Base-by-base conservation (phyloP, 352 stramenopile genomes). In the Globisporangium lucens region DNA sequence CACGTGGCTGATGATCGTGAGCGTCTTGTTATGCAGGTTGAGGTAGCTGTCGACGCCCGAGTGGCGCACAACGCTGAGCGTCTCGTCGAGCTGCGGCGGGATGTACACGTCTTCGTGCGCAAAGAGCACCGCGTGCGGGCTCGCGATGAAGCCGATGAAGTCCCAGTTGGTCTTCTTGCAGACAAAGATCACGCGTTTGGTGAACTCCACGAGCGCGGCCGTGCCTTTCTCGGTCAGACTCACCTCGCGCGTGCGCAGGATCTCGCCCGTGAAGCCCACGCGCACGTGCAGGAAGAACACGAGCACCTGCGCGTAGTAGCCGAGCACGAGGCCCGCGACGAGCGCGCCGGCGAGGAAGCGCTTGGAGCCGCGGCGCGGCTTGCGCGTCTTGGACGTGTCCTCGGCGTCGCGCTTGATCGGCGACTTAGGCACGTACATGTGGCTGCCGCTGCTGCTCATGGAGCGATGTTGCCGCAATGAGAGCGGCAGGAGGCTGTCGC, bases 11-110 rank as follows among this genome's bases (percentile, higher is more conserved):
- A 92, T 90, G 68, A 90, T 83, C 59, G 82, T 90, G 65, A 92
- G 69, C 33, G 84, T 92, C 71, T 92, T 92, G 77, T 92, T 92
- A 73, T 92, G 84, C 51, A 92, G 65, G 57, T 92, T 92, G 64
- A 92, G 22, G 61, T 89, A 90, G 61, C 80, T 90, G 61, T 92
- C 84, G 33, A 89, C 70, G 9, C 83, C 83, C 9, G 72, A 24
- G 67, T 92, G 83, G 52, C 82, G 82, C 62, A 92, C 80, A 24
- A 90, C 73, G 9, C 75, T 74, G 5, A 92, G 69, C 66, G 74
- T 88, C 17, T 89, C 70, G 51, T 89, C 78, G 9, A 92, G 61
- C 5, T 71, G 61, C 15, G 68, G 41, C 1, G 83, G 83, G 69
- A 92, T 78, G 9, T 65, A 68, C 61, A 90, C 83, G 61, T 89